These are phyloP conservation scores for Tolypocladium guangdongense DNA, from an alignment of 2,329 filamentous ascomycete genomes.

Conservation along the genomic window DNA sequence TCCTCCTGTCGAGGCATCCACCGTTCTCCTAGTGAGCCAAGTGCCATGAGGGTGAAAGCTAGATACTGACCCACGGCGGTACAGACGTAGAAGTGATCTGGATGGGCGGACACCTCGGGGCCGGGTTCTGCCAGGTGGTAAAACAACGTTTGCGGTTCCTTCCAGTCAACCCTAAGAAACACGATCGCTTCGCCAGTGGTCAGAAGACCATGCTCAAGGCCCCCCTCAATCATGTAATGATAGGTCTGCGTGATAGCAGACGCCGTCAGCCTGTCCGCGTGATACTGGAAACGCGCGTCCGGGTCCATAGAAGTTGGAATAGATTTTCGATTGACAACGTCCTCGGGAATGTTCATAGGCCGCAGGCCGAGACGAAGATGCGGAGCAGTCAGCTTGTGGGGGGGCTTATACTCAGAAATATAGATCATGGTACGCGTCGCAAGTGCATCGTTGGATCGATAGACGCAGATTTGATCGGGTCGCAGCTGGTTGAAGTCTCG, in stretches of 20 bases:
- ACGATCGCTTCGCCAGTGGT: slow-evolving; percentile 31
- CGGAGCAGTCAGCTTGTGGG: slow-evolving; percentile 30
- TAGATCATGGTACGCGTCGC: slow-evolving; percentile 13
- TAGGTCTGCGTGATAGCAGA: slow-evolving; percentile 36
- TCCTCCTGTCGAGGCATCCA: not conserved
- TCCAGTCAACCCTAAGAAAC: slow-evolving; percentile 27
- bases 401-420: slow-evolving; percentile 34
- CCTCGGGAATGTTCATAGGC: slow-evolving; percentile 27
- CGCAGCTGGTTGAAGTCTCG: slow-evolving; percentile 12
- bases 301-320: slow-evolving; percentile 13
- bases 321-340: slow-evolving; percentile 19
- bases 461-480: slow-evolving; percentile 21
- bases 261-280: slow-evolving; percentile 24
- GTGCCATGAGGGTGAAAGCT: not conserved
- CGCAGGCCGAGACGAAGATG: slow-evolving; percentile 31
- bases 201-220: slow-evolving; percentile 32
- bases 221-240: slow-evolving; percentile 36
- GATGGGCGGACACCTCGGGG: slow-evolving; percentile 13
- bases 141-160: slow-evolving; percentile 13
- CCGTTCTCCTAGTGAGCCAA: not conserved
- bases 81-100: slow-evolving; percentile 7
- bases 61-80: slow-evolving; percentile 19
- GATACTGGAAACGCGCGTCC: slow-evolving; percentile 21
- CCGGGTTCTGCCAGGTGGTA: slow-evolving; percentile 21
- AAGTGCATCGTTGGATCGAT: slow-evolving; percentile 4